These are phyloP conservation scores for Fusarium penzigii DNA, from an alignment of 2,329 filamentous ascomycete species.

Conservation along the genomic window DNA sequence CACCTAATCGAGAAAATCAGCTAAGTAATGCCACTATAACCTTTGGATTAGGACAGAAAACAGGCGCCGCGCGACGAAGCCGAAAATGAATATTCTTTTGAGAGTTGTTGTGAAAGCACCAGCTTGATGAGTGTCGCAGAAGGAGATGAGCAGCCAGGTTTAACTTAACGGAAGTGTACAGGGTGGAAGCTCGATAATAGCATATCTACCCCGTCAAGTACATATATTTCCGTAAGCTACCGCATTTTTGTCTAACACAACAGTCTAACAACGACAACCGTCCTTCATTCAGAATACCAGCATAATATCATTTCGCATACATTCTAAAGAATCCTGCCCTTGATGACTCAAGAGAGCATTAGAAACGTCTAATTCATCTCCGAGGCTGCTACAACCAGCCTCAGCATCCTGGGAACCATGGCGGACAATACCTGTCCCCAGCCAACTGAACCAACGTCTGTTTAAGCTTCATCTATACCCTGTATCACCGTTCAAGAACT, in stretches of 20 bases:
- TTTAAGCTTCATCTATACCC: conserved; percentile 13
- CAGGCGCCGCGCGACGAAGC: neutral
- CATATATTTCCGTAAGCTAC: conserved; percentile 17
- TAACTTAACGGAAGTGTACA: conserved; percentile 2
- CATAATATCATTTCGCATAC: neutral
- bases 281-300: neutral
- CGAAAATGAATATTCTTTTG: conserved; percentile 4
- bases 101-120: neutral
- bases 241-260: conserved; percentile 7
- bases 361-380: too few relatives aligned
- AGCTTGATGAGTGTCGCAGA: too few relatives aligned
- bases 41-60: neutral
- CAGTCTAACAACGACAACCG: neutral
- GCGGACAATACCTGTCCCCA: conserved; percentile 43
- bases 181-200: conserved; percentile 17
- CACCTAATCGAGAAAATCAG: neutral
- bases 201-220: conserved; percentile 25
- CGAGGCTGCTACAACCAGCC: neutral
- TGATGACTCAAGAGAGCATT: too few relatives aligned
- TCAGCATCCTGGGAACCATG: conserved; percentile 33
- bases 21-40: neutral
- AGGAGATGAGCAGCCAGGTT: neutral
- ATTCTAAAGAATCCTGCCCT: too few relatives aligned
- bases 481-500: conserved; percentile 6
- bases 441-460: conserved; percentile 49